phyloP scores from a whole-genome alignment of 2,329 filamentous ascomycete species.

The Hypoxylon sp. region DNA sequence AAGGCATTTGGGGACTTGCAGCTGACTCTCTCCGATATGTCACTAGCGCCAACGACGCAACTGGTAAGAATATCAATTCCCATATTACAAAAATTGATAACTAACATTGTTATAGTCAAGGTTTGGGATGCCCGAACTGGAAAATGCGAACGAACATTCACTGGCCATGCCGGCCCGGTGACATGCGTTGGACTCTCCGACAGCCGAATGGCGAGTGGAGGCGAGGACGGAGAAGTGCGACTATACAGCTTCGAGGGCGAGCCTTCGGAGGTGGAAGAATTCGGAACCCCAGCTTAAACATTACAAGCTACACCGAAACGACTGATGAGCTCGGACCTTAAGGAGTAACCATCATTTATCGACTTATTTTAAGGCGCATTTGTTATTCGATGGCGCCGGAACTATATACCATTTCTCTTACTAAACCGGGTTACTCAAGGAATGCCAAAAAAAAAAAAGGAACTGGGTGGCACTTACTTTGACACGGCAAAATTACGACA shows the following conservation, averaged over 20 bases:
- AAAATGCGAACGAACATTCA: constrained; percentile 90
- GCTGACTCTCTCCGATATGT: constrained; percentile 90
- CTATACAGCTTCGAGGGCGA: constrained; percentile 78
- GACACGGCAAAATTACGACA: constrained; percentile 8
- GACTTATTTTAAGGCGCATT: constrained; percentile 15
- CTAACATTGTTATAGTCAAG: constrained; percentile 70
- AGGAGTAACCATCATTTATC: constrained; percentile 17
- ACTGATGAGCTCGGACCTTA: not conserved
- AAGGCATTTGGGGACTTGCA: constrained; percentile 93
- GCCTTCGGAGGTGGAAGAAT: constrained; percentile 54
- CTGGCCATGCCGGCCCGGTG: constrained; percentile 88
- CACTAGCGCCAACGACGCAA: constrained; percentile 89
- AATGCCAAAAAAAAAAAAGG: constrained; percentile 13
- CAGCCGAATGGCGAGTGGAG: constrained; percentile 86
- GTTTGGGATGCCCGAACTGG: constrained; percentile 92
- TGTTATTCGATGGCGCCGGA: constrained; percentile 24
- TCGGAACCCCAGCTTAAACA: constrained; percentile 59
- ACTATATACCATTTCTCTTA: constrained; percentile 32
- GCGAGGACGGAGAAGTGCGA: constrained; percentile 91
- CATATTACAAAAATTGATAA: not conserved
- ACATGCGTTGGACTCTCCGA: constrained; percentile 94
- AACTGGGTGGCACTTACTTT: constrained; percentile 5
- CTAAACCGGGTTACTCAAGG: constrained; percentile 15
- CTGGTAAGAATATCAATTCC: constrained; percentile 21
- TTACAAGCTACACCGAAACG: not conserved